Conservation (phyloP, 345 rosid species). For the Punica granatum region DNA sequence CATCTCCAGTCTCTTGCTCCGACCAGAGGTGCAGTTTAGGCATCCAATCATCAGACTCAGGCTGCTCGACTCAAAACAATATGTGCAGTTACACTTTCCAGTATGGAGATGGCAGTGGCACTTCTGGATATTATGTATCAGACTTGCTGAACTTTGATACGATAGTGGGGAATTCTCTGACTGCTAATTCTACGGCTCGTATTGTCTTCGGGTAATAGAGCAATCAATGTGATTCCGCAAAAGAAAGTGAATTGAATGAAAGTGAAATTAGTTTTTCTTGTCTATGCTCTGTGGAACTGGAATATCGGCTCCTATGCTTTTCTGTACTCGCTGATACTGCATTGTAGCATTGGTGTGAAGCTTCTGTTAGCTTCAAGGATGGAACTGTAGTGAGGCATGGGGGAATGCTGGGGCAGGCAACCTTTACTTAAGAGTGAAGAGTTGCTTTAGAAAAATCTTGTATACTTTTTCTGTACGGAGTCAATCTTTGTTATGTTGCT, state of each 20-base stretch:
- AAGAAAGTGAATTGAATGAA: background rate
- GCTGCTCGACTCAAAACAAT: slow-evolving; percentile 54
- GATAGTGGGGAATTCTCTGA: slow-evolving; percentile 43
- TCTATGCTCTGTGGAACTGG: background rate
- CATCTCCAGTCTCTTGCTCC: slow-evolving; percentile 53
- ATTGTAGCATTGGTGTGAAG: background rate
- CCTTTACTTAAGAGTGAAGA: background rate
- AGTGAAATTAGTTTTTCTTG: background rate
- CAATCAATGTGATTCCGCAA: slow-evolving; percentile 14
- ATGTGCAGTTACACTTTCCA: slow-evolving; percentile 79
- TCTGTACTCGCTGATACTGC: background rate
- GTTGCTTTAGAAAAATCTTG: background rate
- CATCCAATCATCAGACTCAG: slow-evolving; percentile 61
- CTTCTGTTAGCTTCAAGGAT: background rate
- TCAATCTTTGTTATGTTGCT: background rate
- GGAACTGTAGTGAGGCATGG: background rate
- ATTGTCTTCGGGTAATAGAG: slow-evolving; percentile 81
- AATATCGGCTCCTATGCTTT: background rate
- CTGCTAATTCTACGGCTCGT: slow-evolving; percentile 56
- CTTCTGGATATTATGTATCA: slow-evolving; percentile 76
- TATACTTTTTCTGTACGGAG: background rate
- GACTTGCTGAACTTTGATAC: slow-evolving; percentile 58
- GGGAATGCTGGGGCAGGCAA: background rate
- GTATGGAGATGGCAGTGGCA: slow-evolving; percentile 97
- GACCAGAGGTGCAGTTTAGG: slow-evolving; percentile 77